phyloP scores from a whole-genome alignment of 78 protist genomes.

The Thecamonas trahens region DNA sequence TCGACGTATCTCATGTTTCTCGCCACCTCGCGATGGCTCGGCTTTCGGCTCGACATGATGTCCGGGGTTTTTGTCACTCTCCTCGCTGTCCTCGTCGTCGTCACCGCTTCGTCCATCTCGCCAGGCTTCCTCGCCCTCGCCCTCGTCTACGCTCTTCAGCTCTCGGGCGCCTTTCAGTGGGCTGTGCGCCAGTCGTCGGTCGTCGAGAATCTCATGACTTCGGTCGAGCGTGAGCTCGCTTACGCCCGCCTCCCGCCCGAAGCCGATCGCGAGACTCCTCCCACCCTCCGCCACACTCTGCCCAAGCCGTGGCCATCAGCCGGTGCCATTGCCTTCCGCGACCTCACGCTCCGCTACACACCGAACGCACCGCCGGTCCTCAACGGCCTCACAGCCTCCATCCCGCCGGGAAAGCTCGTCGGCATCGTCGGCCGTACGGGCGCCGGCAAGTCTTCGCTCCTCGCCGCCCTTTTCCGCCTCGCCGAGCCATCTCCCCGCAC shows the following conservation, averaged over 20 bases:
- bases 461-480: slow-evolving; percentile 74
- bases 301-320: slow-evolving; percentile 30
- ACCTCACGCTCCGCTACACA: slow-evolving; percentile 32
- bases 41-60: slow-evolving; percentile 13
- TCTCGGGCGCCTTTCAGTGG: slow-evolving; percentile 22
- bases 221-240: slow-evolving; percentile 49
- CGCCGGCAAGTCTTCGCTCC: slow-evolving; percentile 78
- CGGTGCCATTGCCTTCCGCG: slow-evolving; percentile 10
- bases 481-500: slow-evolving; percentile 53
- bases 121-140: slow-evolving; percentile 35
- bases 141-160: slow-evolving; percentile 18
- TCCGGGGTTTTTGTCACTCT: too few species aligned
- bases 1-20: slow-evolving; percentile 5
- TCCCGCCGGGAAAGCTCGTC: slow-evolving; percentile 53
- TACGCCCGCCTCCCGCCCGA: slow-evolving; percentile 29
- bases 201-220: slow-evolving; percentile 28
- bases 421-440: slow-evolving; percentile 95
- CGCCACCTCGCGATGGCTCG: slow-evolving; percentile 36
- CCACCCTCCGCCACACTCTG: slow-evolving; percentile 7
- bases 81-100: not conserved
- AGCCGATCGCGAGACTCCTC: not conserved
- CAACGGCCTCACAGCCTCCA: slow-evolving; percentile 13
- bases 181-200: slow-evolving; percentile 10
- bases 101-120: not conserved
- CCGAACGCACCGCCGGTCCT: slow-evolving; percentile 5